Percentiles rank a stretch among this genome's conserved stretches.
These are phyloP conservation scores for Akanthomyces lecanii DNA, from an alignment of 2,329 filamentous ascomycete genomes.

Conservation along the genomic window DNA sequence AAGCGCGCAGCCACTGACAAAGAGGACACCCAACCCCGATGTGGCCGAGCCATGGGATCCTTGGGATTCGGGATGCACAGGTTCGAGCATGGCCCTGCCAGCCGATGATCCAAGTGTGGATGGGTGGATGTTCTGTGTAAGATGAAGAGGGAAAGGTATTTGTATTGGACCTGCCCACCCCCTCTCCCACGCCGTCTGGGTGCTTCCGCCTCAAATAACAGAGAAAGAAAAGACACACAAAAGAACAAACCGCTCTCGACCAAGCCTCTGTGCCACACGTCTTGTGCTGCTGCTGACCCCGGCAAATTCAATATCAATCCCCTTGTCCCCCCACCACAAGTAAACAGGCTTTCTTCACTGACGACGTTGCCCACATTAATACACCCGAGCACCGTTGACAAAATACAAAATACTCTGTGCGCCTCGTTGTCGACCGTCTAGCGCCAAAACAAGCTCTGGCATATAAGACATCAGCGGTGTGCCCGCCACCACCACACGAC, in stretches of 20 bases:
- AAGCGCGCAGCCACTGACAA: neutral
- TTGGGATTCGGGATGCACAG: slow-evolving; percentile 2
- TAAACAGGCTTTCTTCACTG: neutral
- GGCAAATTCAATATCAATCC: slow-evolving; percentile 13
- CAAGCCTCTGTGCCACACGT: slow-evolving; percentile 15
- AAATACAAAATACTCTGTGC: slow-evolving; percentile 4
- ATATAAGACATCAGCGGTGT: slow-evolving; percentile 11
- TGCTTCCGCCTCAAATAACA: neutral
- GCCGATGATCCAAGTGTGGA: slow-evolving; percentile 3
- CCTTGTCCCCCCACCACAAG: slow-evolving; percentile 1
- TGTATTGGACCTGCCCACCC: neutral
- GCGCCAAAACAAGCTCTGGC: neutral
- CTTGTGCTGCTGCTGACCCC: slow-evolving; percentile 6
- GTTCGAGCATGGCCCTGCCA: neutral
- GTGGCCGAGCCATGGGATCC: slow-evolving; percentile 5
- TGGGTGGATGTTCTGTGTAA: neutral
- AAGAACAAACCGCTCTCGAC: slow-evolving; percentile 8
- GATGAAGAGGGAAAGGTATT: neutral
- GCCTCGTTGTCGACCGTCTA: neutral
- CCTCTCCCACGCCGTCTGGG: neutral
- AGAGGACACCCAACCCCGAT: slow-evolving; percentile 4
- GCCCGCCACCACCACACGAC: neutral
- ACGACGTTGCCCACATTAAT: slow-evolving; percentile 5
- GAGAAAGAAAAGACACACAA: neutral
- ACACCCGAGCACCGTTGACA: neutral